A percentile compares a stretch with the other conserved stretches of the same genome.
Conservation (phyloP, 2,329 filamentous ascomycete species). For the Colletotrichum magnum region DNA sequence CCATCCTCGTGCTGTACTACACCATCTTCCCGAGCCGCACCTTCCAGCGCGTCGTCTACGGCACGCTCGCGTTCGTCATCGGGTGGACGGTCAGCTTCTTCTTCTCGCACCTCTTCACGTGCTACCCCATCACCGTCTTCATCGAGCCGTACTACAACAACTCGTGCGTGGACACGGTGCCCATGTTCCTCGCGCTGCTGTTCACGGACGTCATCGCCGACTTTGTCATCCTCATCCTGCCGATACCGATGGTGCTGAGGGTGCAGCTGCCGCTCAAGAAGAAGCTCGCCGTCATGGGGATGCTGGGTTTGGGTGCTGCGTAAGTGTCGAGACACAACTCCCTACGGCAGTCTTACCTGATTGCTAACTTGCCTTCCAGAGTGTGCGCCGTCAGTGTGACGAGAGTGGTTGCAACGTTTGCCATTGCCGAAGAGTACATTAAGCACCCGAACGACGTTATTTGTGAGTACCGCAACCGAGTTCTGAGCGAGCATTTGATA, state of each 20-base stretch:
- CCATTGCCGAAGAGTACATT: conserved; percentile 42
- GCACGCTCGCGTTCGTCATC: conserved; percentile 44
- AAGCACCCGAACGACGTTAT: conserved; percentile 45
- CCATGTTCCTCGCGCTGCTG: conserved; percentile 44
- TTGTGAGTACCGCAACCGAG: conserved; percentile 40
- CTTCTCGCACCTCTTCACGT: conserved; percentile 47
- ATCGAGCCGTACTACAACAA: conserved; percentile 46
- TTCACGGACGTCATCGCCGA: conserved; percentile 45
- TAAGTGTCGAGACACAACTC: conserved; percentile 21
- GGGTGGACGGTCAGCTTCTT: conserved; percentile 46
- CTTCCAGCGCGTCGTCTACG: conserved; percentile 46
- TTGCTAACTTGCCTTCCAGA: background rate
- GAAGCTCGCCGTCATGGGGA: conserved; percentile 46
- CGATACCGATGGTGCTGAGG: conserved; percentile 45
- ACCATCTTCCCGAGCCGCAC: conserved; percentile 49
- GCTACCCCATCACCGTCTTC: conserved; percentile 45
- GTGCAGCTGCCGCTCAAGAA: conserved; percentile 45
- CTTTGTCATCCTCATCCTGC: conserved; percentile 45
- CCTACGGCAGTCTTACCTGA: background rate
- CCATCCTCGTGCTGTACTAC: conserved; percentile 51
- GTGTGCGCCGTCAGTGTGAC: conserved; percentile 39
- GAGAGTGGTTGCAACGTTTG: conserved; percentile 43
- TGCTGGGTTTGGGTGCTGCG: conserved; percentile 46
- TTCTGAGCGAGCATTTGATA: background rate
- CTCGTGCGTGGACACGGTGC: conserved; percentile 42